These are phyloP conservation scores for Globisporangium camurandrum DNA, from an alignment of 352 stramenopile species.

Conservation along the genomic window DNA sequence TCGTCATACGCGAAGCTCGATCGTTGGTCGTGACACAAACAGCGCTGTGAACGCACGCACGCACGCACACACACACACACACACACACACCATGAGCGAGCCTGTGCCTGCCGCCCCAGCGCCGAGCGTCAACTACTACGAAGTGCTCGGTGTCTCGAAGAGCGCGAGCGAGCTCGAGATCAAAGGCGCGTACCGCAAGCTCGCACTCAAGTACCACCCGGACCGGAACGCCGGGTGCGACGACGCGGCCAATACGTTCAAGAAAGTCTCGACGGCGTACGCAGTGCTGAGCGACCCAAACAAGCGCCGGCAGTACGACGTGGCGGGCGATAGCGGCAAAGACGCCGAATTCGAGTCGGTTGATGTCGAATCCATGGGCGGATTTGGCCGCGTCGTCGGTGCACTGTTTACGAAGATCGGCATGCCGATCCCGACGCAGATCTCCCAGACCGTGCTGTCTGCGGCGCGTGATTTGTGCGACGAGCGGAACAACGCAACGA, in stretches of 20 bases:
- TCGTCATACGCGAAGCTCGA: too few species aligned
- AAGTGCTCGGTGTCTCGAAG: conserved; percentile 86
- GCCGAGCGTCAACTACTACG: conserved; percentile 73
- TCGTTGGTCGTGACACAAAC: too few species aligned
- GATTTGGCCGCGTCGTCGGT: conserved; percentile 74
- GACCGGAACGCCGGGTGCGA: conserved; percentile 79
- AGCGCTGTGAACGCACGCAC: not conserved
- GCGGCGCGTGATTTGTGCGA: conserved; percentile 71
- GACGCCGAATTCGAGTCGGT: conserved; percentile 77
- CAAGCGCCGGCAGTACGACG: conserved; percentile 82
- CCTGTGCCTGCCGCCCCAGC: conserved; percentile 39
- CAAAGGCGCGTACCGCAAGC: conserved; percentile 84
- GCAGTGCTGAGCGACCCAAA: conserved; percentile 82
- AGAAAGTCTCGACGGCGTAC: conserved; percentile 80
- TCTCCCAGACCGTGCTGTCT: conserved; percentile 78
- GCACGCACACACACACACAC: not conserved
- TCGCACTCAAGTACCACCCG: conserved; percentile 87
- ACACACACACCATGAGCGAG: conserved; percentile 35
- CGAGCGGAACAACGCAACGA: conserved; percentile 57
- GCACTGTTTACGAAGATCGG: conserved; percentile 87
- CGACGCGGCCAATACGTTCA: conserved; percentile 80
- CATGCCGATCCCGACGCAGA: conserved; percentile 84
- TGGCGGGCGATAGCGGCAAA: conserved; percentile 63
- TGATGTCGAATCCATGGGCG: conserved; percentile 78
- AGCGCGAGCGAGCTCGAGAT: conserved; percentile 86